Conservation (phyloP, 257 asterid species). For the Salvia rosmarinus region DNA sequence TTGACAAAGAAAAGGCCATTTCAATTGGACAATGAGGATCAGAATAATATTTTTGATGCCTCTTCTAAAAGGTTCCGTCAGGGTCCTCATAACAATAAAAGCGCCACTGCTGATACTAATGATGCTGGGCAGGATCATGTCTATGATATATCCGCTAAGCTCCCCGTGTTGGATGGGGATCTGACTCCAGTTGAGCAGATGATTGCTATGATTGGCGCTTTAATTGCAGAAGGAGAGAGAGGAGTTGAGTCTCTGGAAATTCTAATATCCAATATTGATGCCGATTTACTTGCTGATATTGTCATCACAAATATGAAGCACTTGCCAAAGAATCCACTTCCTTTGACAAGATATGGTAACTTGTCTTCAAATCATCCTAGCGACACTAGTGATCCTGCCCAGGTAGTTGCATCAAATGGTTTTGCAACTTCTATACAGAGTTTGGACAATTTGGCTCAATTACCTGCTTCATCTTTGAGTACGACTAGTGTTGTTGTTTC, state of each 20-base stretch:
- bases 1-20: slow-evolving; percentile 67
- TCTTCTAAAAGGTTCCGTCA: slow-evolving; percentile 65
- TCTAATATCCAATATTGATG: slow-evolving; percentile 79
- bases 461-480: slow-evolving; percentile 48
- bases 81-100: slow-evolving; percentile 48
- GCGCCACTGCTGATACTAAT: slow-evolving; percentile 47
- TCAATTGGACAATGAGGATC: slow-evolving; percentile 64
- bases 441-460: slow-evolving; percentile 53
- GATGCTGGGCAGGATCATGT: slow-evolving; percentile 56
- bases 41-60: slow-evolving; percentile 47
- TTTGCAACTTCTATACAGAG: slow-evolving; percentile 48
- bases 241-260: slow-evolving; percentile 87
- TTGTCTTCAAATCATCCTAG: slow-evolving; percentile 44
- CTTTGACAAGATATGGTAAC: slow-evolving; percentile 47
- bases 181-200: slow-evolving; percentile 81
- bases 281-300: slow-evolving; percentile 96
- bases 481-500: slow-evolving; percentile 42
- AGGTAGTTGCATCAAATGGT: slow-evolving; percentile 58
- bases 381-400: slow-evolving; percentile 51
- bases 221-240: slow-evolving; percentile 95
- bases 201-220: slow-evolving; percentile 90
- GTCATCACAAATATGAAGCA: slow-evolving; percentile 94
- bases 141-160: slow-evolving; percentile 65
- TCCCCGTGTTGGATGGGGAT: slow-evolving; percentile 55
- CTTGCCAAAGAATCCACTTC: slow-evolving; percentile 75